Conservation (phyloP, 1,139 yeast genomes). For the Yamadazyma kanchanaburiensis region DNA sequence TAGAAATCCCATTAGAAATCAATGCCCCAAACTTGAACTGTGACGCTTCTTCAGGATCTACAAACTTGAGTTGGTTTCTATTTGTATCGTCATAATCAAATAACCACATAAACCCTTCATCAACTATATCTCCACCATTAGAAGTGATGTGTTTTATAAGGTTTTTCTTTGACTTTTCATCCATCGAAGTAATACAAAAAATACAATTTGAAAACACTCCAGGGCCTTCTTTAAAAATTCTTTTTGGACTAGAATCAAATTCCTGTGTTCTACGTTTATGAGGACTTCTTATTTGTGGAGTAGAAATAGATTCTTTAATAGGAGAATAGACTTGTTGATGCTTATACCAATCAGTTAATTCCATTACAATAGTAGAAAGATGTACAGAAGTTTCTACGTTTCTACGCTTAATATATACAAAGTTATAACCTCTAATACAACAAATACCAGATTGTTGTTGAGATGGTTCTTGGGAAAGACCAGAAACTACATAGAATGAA, state of each 20-base stretch:
- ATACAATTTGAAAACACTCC: conserved; percentile 21
- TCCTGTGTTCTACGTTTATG: conserved; percentile 13
- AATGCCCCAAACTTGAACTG: conserved; percentile 58
- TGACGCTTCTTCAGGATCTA: conserved; percentile 3
- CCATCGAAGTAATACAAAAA: conserved; percentile 38
- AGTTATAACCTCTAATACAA: conserved; percentile 61
- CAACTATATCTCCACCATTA: conserved; percentile 55
- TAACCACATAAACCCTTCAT: conserved; percentile 42
- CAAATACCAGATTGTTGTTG: conserved; percentile 22
- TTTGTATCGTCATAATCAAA: conserved; percentile 16
- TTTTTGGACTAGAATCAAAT: conserved; percentile 3
- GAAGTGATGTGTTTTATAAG: conserved; percentile 32
- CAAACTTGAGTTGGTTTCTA: conserved; percentile 2
- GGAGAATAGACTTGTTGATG: conserved; percentile 30
- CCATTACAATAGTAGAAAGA: conserved; percentile 28
- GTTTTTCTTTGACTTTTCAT: conserved; percentile 33
- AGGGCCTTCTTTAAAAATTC: no score
- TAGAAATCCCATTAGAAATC: conserved; percentile 51
- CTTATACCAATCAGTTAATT: conserved; percentile 36
- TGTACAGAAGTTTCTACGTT: conserved; percentile 13
- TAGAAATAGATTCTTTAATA: conserved; percentile 2
- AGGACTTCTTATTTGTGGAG: conserved; percentile 9
- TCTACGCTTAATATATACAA: conserved; percentile 28
- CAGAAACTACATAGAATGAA: conserved; percentile 37
- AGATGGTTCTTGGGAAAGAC: conserved; percentile 25